Conservation (phyloP, 2,329 filamentous ascomycete genomes). For the Ceratocystis colombiana region DNA sequence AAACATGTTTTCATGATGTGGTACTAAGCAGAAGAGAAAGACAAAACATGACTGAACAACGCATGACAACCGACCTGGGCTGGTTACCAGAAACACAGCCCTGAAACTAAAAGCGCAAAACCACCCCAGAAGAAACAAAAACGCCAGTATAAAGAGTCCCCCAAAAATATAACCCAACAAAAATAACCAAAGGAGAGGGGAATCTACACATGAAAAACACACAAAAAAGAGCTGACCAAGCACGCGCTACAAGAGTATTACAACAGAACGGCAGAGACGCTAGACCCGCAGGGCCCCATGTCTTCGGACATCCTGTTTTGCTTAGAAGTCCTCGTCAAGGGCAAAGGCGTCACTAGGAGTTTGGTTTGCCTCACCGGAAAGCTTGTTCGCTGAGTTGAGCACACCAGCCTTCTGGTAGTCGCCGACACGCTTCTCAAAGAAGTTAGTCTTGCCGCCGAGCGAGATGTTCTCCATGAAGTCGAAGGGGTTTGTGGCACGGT, state of each 20-base stretch:
- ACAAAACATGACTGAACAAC: constrained; percentile 11
- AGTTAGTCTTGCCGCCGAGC: constrained; percentile 98
- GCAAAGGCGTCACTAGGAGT: constrained; percentile 68
- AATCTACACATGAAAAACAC: constrained; percentile 18
- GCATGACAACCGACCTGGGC: not conserved
- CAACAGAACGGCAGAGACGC: not conserved
- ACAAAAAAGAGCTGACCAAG: not conserved
- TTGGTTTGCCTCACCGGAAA: constrained; percentile 37
- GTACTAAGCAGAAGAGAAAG: not conserved
- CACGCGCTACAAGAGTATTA: constrained; percentile 2
- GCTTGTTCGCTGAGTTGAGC: constrained; percentile 82
- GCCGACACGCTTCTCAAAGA: constrained; percentile 99
- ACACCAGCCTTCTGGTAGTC: constrained; percentile 99
- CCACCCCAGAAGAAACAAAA: constrained; percentile 14
- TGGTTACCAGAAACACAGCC: constrained; percentile 9
- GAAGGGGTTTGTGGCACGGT: constrained; percentile 89
- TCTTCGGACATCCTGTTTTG: too few species aligned
- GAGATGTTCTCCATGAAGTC: constrained; percentile 99
- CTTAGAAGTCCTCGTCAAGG: constrained; percentile 96
- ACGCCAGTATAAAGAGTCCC: constrained; percentile 21
- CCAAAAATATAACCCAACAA: constrained; percentile 29
- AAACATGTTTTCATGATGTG: too few species aligned
- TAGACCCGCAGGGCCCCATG: not conserved
- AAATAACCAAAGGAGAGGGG: constrained; percentile 23
- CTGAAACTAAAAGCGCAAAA: constrained; percentile 17